Base-by-base conservation (phyloP, 352 stramenopile genomes). In the Lagenidium sp. region DNA sequence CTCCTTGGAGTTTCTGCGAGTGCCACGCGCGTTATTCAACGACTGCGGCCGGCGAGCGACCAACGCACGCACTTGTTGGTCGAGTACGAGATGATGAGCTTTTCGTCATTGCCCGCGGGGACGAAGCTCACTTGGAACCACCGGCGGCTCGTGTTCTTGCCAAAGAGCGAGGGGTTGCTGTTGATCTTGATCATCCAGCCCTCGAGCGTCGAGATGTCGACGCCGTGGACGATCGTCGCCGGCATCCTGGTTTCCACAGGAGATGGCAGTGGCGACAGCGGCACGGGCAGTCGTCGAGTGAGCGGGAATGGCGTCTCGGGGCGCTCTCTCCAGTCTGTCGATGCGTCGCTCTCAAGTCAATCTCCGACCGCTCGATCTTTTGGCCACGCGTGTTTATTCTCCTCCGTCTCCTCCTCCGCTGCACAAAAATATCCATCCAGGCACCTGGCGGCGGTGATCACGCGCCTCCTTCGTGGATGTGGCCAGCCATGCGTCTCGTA, bases 161-260 rank as follows among this genome's bases (percentile, higher is more conserved):
- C 74, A 25, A 91, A 91, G 54, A 88, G 63, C 21, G 68, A 82
- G 37, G 71, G 75, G 23, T 88, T 88, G 66, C 58, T 88, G 49
- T 91, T 86, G 69, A 89, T 85, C 53, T 91, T 91, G 54, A 84
- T 46, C 74, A 91, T 84, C 75, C 76, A 91, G 23, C 79, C 79
- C 51, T 91, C 79, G 22, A 88, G 63, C 57, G 73, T 70, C 42
- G 73, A 82, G 63, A 91, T 88, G 47, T 91, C 74, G 16, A 91
- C 74, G 28, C 79, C 79, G 25, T 91, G 74, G 12, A 83, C 72
- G 46, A 85, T 44, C 46, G 60, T 62, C 19, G 37, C 38, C 29
- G 44, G 28, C 8, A 32, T 32, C 8, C 28, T 32, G 28, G 8
- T 32, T 32, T 13, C 28, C 28, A 13, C 28, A 32, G 8, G 28